These are phyloP conservation scores for Triticum urartu DNA, from an alignment of 176 grass and related monocot genomes.

Conservation along the genomic window DNA sequence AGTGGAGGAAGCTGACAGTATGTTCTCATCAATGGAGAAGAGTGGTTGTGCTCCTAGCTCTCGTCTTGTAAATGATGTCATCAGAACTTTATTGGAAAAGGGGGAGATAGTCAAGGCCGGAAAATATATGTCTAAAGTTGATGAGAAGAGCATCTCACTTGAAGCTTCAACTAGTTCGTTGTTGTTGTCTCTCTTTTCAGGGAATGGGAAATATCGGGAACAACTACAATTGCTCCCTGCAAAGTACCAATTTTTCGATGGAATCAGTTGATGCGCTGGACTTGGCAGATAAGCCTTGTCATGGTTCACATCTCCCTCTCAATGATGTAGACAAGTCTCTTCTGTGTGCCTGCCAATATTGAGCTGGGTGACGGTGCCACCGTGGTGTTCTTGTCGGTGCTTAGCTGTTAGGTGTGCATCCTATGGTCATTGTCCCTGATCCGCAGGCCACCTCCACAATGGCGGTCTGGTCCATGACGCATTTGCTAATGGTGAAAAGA, in stretches of 20 bases:
- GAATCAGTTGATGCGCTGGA: neutral
- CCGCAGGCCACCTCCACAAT: neutral
- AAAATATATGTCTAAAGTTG: neutral
- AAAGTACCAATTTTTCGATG: neutral
- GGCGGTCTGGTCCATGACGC: neutral
- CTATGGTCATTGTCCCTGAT: neutral
- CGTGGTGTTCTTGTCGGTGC: neutral
- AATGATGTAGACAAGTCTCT: neutral
- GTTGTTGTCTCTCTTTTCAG: neutral
- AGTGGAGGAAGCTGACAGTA: neutral
- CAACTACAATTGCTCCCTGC: neutral
- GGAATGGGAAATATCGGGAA: neutral
- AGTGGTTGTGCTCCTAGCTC: neutral
- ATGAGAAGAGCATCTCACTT: neutral
- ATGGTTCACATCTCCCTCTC: neutral
- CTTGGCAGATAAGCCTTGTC: neutral
- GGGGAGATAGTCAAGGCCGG: neutral
- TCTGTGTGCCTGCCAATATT: neutral
- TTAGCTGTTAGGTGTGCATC: neutral
- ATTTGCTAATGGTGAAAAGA: neutral
- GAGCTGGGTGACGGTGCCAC: neutral
- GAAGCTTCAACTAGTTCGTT: conserved; percentile 5
- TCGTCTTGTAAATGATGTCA: neutral
- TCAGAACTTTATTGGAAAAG: neutral
- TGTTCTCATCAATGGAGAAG: neutral